Percentiles rank a stretch among this genome's conserved stretches.
Conservation (phyloP, 2,329 filamentous ascomycete species). For the Aspergillus sp. region DNA sequence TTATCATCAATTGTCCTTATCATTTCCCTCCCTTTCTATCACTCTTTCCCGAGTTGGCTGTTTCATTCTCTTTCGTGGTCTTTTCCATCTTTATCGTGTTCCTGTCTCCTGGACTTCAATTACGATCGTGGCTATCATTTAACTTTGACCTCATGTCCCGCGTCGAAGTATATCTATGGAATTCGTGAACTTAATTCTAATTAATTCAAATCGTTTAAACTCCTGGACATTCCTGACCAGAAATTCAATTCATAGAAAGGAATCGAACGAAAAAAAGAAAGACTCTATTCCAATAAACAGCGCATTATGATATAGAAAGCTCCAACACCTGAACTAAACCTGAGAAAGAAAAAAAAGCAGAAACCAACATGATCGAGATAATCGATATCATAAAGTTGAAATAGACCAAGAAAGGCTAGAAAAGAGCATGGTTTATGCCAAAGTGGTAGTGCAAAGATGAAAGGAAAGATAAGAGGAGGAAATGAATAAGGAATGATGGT, state of each 20-base stretch:
- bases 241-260: neutral
- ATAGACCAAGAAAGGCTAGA: neutral
- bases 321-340: neutral
- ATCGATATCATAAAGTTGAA: neutral
- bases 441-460: neutral
- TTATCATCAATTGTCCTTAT: neutral
- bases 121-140: neutral
- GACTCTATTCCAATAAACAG: neutral
- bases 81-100: neutral
- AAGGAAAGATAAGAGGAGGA: neutral
- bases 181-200: neutral
- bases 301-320: neutral
- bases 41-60: neutral
- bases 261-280: neutral
- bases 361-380: neutral
- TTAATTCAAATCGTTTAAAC: neutral
- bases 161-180: neutral
- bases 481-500: neutral
- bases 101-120: neutral
- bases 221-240: neutral
- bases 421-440: neutral
- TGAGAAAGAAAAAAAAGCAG: neutral
- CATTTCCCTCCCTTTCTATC: neutral
- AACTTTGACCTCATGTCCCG: neutral
- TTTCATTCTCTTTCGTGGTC: neutral